phyloP scores from a whole-genome alignment of 2,329 filamentous ascomycete genomes.

The Chaetomiaceae sp. region DNA sequence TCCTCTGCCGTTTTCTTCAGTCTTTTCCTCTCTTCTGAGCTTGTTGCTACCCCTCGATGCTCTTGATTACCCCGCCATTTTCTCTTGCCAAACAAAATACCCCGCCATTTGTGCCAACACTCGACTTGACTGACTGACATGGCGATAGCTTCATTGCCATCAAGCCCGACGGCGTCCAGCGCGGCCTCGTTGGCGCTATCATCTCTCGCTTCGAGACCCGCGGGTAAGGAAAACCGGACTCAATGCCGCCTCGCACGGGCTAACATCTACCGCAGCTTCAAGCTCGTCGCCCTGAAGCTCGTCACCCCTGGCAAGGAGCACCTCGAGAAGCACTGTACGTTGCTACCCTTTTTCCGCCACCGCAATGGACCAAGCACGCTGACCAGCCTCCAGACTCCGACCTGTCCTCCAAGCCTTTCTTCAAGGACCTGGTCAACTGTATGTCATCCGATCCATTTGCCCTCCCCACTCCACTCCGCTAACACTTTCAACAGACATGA shows the following conservation, averaged over 20 bases:
- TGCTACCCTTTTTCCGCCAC: neutral
- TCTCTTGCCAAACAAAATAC: slow-evolving; percentile 9
- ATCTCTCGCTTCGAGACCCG: slow-evolving; percentile 97
- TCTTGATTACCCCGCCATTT: slow-evolving; percentile 24
- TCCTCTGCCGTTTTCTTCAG: neutral
- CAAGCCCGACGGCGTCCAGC: slow-evolving; percentile 99
- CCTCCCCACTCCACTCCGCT: slow-evolving; percentile 1
- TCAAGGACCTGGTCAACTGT: slow-evolving; percentile 90
- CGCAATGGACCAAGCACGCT: slow-evolving; percentile 21
- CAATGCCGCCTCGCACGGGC: neutral
- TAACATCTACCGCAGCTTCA: slow-evolving; percentile 62
- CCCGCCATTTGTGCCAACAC: slow-evolving; percentile 17
- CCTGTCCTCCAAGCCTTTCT: slow-evolving; percentile 92
- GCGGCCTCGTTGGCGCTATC: slow-evolving; percentile 96
- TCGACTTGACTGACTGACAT: slow-evolving; percentile 20
- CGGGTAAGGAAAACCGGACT: slow-evolving; percentile 55
- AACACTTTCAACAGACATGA: slow-evolving; percentile 67
- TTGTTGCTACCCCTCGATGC: slow-evolving; percentile 23
- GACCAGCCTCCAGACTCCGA: slow-evolving; percentile 61
- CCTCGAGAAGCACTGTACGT: slow-evolving; percentile 90
- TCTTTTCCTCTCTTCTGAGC: slow-evolving; percentile 12
- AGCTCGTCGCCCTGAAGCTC: slow-evolving; percentile 98
- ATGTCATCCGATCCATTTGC: slow-evolving; percentile 37
- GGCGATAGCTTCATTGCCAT: slow-evolving; percentile 93
- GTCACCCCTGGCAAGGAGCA: slow-evolving; percentile 83